Percentiles rank a stretch among this genome's conserved stretches.
These are phyloP conservation scores for Schoenoplectus triqueter DNA, from an alignment of 202 grass and related monocot genomes.

Conservation along the genomic window DNA sequence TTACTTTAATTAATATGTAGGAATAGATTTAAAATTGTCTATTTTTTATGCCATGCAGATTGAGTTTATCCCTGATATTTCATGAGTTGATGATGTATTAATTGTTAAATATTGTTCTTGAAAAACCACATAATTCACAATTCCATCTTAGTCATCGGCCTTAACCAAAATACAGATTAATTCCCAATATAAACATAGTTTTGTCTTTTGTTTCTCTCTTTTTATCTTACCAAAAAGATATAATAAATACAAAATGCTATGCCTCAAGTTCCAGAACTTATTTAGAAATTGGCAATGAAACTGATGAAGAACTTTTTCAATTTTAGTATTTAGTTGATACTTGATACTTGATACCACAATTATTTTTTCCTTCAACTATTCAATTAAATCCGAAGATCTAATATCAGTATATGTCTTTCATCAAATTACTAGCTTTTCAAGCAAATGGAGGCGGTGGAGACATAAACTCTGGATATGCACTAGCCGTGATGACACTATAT, in stretches of 20 bases:
- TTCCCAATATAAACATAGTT: no score
- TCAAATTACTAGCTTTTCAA: background rate
- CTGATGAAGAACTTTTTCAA: background rate
- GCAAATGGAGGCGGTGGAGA: background rate
- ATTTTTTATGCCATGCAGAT: no score
- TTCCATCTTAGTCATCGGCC: no score
- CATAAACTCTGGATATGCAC: constrained; percentile 25
- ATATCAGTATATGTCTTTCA: background rate
- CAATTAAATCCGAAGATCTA: background rate
- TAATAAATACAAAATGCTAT: background rate
- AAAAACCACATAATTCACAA: no score
- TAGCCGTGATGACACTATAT: constrained; percentile 1
- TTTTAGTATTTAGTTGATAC: background rate
- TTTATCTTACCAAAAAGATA: background rate
- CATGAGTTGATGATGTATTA: background rate
- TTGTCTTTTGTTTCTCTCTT: no score
- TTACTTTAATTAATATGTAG: no score
- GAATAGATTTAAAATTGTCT: no score
- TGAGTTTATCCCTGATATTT: no score
- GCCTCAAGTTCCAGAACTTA: background rate
- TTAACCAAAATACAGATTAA: no score
- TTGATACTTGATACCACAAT: no score
- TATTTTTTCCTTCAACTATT: background rate
- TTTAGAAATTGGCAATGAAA: background rate
- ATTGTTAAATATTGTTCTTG: no score